Percentiles rank a stretch among this genome's conserved stretches.
Evolutionary conservation across 164 flowering plant species (phyloP).

Genomic region (Vitis riparia): DNA sequence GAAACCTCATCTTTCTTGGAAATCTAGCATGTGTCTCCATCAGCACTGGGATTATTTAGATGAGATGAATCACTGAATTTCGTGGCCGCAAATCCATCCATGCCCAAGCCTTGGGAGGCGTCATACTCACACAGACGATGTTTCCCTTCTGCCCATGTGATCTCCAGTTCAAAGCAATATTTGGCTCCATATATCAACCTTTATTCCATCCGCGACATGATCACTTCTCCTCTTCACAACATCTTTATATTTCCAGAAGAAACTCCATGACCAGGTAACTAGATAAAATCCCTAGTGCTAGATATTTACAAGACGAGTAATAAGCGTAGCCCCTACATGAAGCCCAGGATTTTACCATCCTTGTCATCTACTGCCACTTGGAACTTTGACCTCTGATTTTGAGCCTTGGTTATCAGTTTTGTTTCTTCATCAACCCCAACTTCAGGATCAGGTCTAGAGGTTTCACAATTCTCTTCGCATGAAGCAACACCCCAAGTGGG

Average conservation of each 20-base stretch:
- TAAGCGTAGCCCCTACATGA: constrained; percentile 91
- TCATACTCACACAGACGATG: no score
- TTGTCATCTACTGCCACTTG: constrained; percentile 27
- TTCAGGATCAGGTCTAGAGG: constrained; percentile 50
- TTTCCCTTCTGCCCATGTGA: no score
- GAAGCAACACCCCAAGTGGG: no score
- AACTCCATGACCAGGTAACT: constrained; percentile 53
- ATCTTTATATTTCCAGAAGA: constrained; percentile 19
- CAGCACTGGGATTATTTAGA: no score
- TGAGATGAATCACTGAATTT: no score
- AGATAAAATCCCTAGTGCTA: constrained; percentile 47
- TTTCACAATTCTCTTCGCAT: constrained; percentile 31
- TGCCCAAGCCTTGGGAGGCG: no score
- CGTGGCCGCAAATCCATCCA: no score
- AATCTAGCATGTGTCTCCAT: no score
- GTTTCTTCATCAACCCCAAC: constrained; percentile 25
- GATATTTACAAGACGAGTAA: constrained; percentile 50
- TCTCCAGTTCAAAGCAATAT: not conserved
- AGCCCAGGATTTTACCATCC: constrained; percentile 49
- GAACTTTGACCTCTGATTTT: constrained; percentile 19
- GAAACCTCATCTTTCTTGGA: no score
- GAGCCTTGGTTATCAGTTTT: constrained; percentile 23
- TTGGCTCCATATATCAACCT: not conserved
- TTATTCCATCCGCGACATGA: no score
- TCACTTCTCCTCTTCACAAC: not conserved